Evolutionary conservation across 1,284 basidiomycete species (phyloP).

Genomic region (Phenoliferia sp.): DNA sequence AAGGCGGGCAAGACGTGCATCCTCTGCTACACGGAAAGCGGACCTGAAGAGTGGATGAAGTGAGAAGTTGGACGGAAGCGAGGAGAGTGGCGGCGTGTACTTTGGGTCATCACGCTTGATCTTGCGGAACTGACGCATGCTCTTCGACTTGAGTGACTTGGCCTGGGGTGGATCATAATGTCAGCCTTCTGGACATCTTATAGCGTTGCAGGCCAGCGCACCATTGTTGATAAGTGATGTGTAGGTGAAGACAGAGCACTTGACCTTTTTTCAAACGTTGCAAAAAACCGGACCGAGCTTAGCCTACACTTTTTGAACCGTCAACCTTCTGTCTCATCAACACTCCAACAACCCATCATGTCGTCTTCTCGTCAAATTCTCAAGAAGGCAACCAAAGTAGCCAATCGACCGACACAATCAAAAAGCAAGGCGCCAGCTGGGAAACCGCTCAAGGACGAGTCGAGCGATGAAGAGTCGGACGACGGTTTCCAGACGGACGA

Average conservation of each 20-base stretch:
- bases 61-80: background rate
- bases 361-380: background rate
- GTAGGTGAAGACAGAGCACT: no score
- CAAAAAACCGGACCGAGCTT: no score
- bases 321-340: no score
- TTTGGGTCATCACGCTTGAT: slow-evolving; percentile 70
- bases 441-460: slow-evolving; percentile 4
- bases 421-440: background rate
- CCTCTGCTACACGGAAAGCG: slow-evolving; percentile 62
- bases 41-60: slow-evolving; percentile 5
- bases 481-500: slow-evolving; percentile 4
- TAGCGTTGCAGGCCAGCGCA: no score
- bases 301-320: no score
- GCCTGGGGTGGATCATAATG: no score
- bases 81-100: background rate
- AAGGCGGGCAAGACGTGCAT: slow-evolving; percentile 74
- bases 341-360: background rate
- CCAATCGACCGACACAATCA: background rate
- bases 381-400: background rate
- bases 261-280: no score
- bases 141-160: slow-evolving; percentile 85
- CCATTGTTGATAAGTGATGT: no score
- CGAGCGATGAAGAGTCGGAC: slow-evolving; percentile 7
- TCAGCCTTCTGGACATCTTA: no score
- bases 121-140: slow-evolving; percentile 74